Evolutionary conservation across 805 yeast species (phyloP), one percentile per base, ranked within the genome.

Genomic region (Myxozyma kluyveri): DNA sequence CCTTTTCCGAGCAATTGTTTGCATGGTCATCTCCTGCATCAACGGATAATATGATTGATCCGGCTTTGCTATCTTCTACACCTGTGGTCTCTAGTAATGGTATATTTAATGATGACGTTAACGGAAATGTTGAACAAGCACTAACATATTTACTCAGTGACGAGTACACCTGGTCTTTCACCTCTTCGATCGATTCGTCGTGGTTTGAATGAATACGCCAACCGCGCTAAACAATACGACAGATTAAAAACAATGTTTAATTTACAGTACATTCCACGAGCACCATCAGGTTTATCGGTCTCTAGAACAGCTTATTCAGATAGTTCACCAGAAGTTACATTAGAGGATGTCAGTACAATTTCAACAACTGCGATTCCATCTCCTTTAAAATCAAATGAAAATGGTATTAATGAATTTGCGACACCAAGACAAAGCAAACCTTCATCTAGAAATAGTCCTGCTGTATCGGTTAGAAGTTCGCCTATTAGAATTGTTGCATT

Each of bases 271-370:
- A 52, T 45, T 10, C 59, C 59, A 6, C 35, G 40, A n/a, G 42
- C 51, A 12, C 59, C 59, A 10, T 55, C 59, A 14, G 17, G 45
- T 4, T 42, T 55, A 17, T 57, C 59, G 12, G 42, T 44, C 18
- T 52, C 58, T 21, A 32, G 52, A 7, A 38, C 49, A 12, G 52
- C 50, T n/a, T 55, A 55, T 36, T 32, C 33, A 24, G 59, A 55
- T 37, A 36, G 50, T 14, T 54, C 59, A 10, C 19, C 58, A 9
- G 57, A 52, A 17, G 22, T 45, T 4, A 43, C 41, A 4, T 17
- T 45, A 4, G n/a, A 6, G 17, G 32, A 7, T 12, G 12, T 26
- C 18, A 23, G 33, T 14, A 29, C 14, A 9, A 29, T 29, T 29
- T 29, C 33, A 9, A 29, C 33, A 9, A 9, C 33, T 29, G 9